phyloP scores from a whole-genome alignment of 2,329 filamentous ascomycete species.

The Mariannaea sp. region DNA sequence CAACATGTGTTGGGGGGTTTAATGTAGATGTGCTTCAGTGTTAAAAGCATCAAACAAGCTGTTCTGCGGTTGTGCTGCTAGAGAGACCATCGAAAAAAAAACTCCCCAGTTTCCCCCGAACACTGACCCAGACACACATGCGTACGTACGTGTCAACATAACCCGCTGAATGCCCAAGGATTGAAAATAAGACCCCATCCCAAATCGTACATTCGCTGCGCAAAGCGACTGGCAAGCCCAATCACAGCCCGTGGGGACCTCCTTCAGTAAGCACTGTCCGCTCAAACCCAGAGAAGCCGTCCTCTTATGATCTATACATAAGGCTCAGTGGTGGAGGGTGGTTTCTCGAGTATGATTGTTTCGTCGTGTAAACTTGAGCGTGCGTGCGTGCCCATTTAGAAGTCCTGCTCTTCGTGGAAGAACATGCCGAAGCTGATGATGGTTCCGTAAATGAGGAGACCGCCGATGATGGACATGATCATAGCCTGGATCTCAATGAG shows the following conservation, averaged over 20 bases:
- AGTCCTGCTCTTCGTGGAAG: conserved; percentile 97
- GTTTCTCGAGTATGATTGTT: neutral
- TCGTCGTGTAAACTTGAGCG: neutral
- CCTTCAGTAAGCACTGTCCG: neutral
- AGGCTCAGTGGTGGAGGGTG: no score
- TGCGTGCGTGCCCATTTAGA: conserved; percentile 58
- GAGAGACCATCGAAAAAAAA: neutral
- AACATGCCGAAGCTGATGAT: conserved; percentile 99
- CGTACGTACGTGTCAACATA: conserved; percentile 15
- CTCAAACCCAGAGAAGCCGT: neutral
- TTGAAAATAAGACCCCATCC: conserved; percentile 6
- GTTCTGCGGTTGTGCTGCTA: conserved; percentile 7
- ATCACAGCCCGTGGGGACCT: conserved; percentile 9
- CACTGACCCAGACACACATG: conserved; percentile 13
- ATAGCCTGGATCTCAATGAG: conserved; percentile 85
- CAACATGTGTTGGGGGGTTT: neutral
- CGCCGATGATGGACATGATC: conserved; percentile 92
- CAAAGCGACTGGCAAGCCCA: conserved; percentile 17
- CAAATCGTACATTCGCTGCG: conserved; percentile 32
- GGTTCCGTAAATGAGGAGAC: conserved; percentile 93
- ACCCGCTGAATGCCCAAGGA: conserved; percentile 30
- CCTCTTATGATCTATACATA: neutral
- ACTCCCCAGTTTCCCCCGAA: conserved; percentile 16
- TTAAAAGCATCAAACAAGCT: conserved; percentile 17
- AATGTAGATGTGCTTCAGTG: conserved; percentile 10